Evolutionary conservation across 306 rosid genomes (phyloP).

Genomic region (Lablab purpureus): DNA sequence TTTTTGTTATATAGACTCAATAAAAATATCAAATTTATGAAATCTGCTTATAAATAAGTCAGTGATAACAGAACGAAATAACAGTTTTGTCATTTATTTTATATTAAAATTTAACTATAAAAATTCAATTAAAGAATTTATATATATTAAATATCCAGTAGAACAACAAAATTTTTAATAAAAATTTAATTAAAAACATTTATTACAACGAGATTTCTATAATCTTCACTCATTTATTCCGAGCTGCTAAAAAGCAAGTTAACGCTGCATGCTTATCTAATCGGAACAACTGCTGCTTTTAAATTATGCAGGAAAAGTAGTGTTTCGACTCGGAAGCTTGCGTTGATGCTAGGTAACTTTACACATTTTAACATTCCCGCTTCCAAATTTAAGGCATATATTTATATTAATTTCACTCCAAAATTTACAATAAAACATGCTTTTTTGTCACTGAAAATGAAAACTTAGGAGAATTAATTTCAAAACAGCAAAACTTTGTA

Average conservation of each 20-base stretch:
- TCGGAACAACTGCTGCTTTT: background rate
- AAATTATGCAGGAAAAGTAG: conserved; percentile 27
- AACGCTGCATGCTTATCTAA: background rate
- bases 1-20: no score
- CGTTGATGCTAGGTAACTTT: conserved; percentile 35
- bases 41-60: no score
- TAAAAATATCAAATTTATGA: no score
- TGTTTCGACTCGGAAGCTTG: background rate
- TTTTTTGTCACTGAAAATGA: background rate
- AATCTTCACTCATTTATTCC: background rate
- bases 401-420: background rate
- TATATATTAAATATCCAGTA: no score
- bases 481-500: no score
- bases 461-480: no score
- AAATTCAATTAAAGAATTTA: no score
- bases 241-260: background rate
- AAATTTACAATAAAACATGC: background rate
- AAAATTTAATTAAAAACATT: no score
- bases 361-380: background rate
- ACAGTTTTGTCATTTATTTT: no score
- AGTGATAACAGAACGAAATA: no score
- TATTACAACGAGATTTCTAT: background rate
- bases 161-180: no score
- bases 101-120: no score
- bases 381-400: background rate